Evolutionary conservation across 257 asterid species (phyloP), one percentile per base, ranked within the genome.

Genomic region (Gentiana macrophylla): DNA sequence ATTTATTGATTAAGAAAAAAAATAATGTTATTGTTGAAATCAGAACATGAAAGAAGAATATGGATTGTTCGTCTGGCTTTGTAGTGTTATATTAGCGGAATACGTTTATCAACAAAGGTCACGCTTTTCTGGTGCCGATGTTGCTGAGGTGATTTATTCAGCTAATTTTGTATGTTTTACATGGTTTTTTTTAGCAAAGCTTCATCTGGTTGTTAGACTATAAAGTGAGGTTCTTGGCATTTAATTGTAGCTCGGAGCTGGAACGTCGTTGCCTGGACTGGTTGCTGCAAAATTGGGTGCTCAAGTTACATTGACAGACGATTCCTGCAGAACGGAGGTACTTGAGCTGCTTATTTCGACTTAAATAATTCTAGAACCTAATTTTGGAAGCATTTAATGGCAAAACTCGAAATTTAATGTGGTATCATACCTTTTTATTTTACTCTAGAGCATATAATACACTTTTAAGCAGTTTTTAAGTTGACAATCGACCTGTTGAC

Each of bases 31-130:
- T 61, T 62, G 56, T 55, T 38, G 12, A 0, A 35, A 50, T 50
- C 83, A 87, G 98, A 91, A 75, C 62, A 80, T 87, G 89, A 87
- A 84, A 73, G 98, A 91, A 74, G 96, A 91, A 53, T 91, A 87
- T 63, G 98, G 98, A 38, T 74, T 87, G 32, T 91, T 82, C 57
- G 94, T 84, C 60, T 91, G 98, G 98, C 96, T 96, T 4, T 84
- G 88, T 57, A 83, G 98, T 72, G 61, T 79, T 56, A 72, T 91
- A 64, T 75, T 91, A n/a, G 96, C 98, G 0, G 98, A 87, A 82
- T 87, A 91, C 55, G 72, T 91, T 64, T 91, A 95, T 96, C 95
- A 87, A 67, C 87, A 84, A 55, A 76, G 69, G 37, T 67, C 87
- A 7, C 89, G 89, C 73, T 87, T 84, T 78, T 71, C 74, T 32